Base-by-base conservation (phyloP, 2,329 filamentous ascomycete species). In the Lecanosticta acicola region DNA sequence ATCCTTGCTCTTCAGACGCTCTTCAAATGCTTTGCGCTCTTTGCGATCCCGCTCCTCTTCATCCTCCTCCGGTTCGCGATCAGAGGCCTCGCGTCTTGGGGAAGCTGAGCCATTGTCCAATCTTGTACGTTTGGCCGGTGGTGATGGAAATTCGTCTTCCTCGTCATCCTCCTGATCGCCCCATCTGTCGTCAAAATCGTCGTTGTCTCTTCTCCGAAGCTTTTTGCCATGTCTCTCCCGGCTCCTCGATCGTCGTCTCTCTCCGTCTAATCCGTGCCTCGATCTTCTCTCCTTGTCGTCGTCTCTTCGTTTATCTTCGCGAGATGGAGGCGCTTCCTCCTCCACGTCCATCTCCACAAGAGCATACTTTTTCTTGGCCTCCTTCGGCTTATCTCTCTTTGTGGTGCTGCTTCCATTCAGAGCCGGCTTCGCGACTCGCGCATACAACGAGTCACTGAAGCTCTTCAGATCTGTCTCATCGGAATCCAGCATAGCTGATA, bases 1-100 rank as follows among this genome's bases (percentile, higher is more conserved):
- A 59, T 93, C 85, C 61, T 85, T 86, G 36, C 81, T 80, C 38
- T 79, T 81, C 44, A 94, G 65, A 11, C 87, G 75, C 57, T 83
- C 83, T n/a, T 87, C 80, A 55, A 94, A 90, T 14, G 85, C 87
- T 49, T 90, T 84, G 33, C 85, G 77, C 62, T 94, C 88, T 52
- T 79, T 79, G 16, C 83, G 75, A 62, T 94, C 87, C 47, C 76
- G 77, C 57, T 80, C 65, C 40, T 65, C 63, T 18, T 61, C 62
- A 16, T 68, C 64, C 34, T 66, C 63, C 21, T 59, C 54, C 3
- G 53, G 47, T 21, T 59, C 53, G 7, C 38, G 43, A 4, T 52
- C 43, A n/a, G n/a, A n/a, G n/a, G 9, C 55, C 11, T 43, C 48
- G n/a, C 51, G 43, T 32, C 50, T 41, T 4, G 61, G 62, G 14